Base-by-base conservation (phyloP, 2,329 filamentous ascomycete species). In the Hypocrella siamensis region DNA sequence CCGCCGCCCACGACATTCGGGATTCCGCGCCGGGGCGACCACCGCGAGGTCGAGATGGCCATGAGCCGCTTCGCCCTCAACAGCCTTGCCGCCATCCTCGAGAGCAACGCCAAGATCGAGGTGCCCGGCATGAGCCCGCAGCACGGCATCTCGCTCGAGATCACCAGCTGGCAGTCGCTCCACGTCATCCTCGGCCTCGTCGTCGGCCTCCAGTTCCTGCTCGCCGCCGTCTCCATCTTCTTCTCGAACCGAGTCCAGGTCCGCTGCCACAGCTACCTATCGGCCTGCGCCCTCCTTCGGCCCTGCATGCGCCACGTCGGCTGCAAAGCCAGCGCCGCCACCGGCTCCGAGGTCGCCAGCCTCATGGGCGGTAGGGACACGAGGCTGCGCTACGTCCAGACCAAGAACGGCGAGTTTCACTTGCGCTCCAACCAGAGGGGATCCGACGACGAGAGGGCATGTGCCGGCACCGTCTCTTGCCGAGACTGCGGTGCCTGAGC, bases 11-110 rank as follows among this genome's bases (percentile, higher is more conserved):
- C n/a, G n/a, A n/a, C n/a, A n/a, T n/a, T n/a, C n/a, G n/a, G n/a
- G n/a, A n/a, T n/a, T n/a, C 45, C 52, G 3, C 30, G 41, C 7
- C 33, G 46, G 8, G 61, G 61, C 2, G 38, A 41, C 14, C 24
- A 30, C 0, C 18, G 42, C 0, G 35, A 32, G 0, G 56, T 68
- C 42, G 60, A 52, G 4, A 42, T 41, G 5, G 29, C 46, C 5
- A 44, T 61, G 15, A 41, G 52, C 0, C 39, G 46, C 1, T 64
- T 55, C 33, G 42, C 52, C 4, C 42, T 53, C 0, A 56, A 56
- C 3, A 49, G 53, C 4, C 33, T 58, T 1, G 52, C 46, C 28
- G 38, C 48, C 12, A 45, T 45, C 4, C 50, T 53, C 1, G 41
- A 48, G 32, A 42, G 22, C 19, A 53, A 53, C 38, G 15, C 34